Evolutionary conservation across 768 basidiomycete species (phyloP).

Genomic region (Botryobasidium botryosum): DNA sequence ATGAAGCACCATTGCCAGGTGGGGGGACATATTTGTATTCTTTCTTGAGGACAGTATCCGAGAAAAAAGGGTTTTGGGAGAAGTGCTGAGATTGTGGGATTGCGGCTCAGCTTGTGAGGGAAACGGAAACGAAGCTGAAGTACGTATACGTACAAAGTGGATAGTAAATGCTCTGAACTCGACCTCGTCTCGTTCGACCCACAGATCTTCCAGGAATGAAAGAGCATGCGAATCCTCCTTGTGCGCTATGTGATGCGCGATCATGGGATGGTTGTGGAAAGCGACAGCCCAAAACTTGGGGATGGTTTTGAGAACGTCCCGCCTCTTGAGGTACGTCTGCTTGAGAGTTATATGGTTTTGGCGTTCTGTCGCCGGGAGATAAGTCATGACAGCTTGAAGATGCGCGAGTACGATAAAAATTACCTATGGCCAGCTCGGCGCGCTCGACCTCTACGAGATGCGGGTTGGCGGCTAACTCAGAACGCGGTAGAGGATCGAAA

Average conservation of each 20-base stretch:
- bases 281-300: constrained; percentile 77
- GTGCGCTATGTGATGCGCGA: constrained; percentile 53
- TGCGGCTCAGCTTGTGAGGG: not conserved
- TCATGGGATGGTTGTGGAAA: constrained; percentile 49
- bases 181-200: constrained; percentile 52
- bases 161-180: constrained; percentile 74
- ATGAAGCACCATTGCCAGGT: constrained; percentile 24
- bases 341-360: not conserved
- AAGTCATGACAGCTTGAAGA: not conserved
- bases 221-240: constrained; percentile 65
- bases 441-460: not conserved
- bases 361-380: not conserved
- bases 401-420: not conserved
- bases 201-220: constrained; percentile 70
- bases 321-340: constrained; percentile 43
- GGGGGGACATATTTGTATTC: constrained; percentile 57
- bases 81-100: constrained; percentile 37
- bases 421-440: not conserved
- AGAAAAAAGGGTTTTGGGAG: constrained; percentile 75
- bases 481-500: not conserved
- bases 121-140: not conserved
- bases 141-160: constrained; percentile 59
- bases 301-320: constrained; percentile 45
- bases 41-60: constrained; percentile 59
- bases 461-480: not conserved